A percentile compares a stretch with the other conserved stretches of the same genome.
phyloP scores from a whole-genome alignment of 495 filamentous ascomycete species.

The Aspergillus coremiiformis region DNA sequence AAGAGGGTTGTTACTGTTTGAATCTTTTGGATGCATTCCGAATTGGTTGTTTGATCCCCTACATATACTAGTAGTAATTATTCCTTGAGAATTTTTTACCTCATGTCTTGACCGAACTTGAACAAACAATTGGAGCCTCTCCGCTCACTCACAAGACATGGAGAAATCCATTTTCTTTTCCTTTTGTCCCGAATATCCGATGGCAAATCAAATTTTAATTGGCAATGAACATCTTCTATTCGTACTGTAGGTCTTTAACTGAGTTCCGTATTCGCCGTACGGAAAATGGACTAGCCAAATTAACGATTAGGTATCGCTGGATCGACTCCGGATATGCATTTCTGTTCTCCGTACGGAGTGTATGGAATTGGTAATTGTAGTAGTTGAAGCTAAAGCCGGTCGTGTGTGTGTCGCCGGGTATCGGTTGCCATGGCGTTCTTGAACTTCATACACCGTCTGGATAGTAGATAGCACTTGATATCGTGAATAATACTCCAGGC shows the following conservation, averaged over 20 bases:
- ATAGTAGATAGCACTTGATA: background rate
- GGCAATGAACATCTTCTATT: background rate
- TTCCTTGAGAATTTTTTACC: background rate
- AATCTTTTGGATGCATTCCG: background rate
- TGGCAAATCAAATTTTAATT: conserved; percentile 11
- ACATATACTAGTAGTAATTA: no score
- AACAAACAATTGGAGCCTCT: conserved; percentile 13
- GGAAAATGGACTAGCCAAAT: background rate
- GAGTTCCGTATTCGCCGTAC: background rate
- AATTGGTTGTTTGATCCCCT: conserved; percentile 3
- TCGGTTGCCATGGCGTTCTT: background rate
- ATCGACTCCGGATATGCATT: background rate
- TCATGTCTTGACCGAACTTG: conserved; percentile 10
- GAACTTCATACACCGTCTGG: background rate
- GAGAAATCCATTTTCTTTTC: conserved; percentile 7
- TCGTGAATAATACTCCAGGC: background rate
- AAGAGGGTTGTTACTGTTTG: background rate
- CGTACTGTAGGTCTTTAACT: background rate
- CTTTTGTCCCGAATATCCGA: conserved; percentile 18
- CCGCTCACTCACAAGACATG: conserved; percentile 1
- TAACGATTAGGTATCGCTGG: background rate
- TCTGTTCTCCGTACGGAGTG: background rate
- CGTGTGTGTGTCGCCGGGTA: background rate
- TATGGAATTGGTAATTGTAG: background rate
- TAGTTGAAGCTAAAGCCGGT: background rate